phyloP scores from a whole-genome alignment of 257 asterid genomes.

The Schizonepeta tenuifolia region DNA sequence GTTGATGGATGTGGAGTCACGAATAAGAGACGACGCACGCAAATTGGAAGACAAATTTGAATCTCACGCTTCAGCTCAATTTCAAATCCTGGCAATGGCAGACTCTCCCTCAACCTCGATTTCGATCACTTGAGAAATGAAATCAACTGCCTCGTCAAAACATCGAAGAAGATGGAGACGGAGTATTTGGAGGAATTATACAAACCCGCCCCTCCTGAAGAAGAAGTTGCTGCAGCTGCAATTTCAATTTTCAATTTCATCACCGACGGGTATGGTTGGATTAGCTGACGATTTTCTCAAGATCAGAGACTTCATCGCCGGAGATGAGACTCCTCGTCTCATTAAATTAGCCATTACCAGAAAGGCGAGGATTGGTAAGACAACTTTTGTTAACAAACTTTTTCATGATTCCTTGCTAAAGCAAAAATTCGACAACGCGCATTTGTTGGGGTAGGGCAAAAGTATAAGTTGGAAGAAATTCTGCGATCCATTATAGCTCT shows the following conservation, averaged over 20 bases:
- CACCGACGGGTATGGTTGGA: not conserved
- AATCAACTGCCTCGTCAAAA: not conserved
- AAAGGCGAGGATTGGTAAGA: constrained; percentile 2
- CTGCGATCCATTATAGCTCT: too few species aligned
- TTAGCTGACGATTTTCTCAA: not conserved
- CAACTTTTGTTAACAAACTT: not conserved
- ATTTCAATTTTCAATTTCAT: not conserved
- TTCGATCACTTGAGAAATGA: not conserved
- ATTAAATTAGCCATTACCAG: not conserved
- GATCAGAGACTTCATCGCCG: not conserved
- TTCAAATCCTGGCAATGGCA: not conserved
- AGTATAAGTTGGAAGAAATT: too few species aligned
- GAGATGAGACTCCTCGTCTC: not conserved
- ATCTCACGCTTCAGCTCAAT: not conserved
- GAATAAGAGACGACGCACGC: not conserved
- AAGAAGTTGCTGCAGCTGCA: not conserved
- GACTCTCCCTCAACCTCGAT: not conserved
- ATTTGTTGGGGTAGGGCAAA: too few species aligned
- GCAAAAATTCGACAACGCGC: not conserved
- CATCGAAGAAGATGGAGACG: not conserved
- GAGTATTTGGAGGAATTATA: not conserved
- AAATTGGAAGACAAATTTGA: not conserved
- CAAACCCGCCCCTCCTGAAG: not conserved
- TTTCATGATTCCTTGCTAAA: not conserved
- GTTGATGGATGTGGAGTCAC: not conserved